These are phyloP conservation scores for Porcisia hertigi DNA, from an alignment of 208 protist species.

Conservation along the genomic window DNA sequence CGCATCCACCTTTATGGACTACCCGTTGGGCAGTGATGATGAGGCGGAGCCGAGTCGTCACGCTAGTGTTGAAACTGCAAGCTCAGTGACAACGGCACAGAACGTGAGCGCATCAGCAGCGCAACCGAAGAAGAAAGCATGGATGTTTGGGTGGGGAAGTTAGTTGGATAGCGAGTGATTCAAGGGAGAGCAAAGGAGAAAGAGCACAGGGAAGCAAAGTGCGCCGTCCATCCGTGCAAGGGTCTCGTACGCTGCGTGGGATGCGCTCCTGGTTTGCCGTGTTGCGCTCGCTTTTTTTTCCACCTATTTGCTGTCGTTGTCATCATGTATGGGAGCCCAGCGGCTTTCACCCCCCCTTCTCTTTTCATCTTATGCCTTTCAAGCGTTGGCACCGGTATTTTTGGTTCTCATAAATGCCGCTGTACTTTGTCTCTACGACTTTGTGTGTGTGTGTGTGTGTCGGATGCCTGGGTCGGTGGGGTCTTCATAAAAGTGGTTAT, in stretches of 20 bases:
- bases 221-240: background rate
- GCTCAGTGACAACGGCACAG: slow-evolving; percentile 7
- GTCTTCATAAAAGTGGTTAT: background rate
- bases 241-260: background rate
- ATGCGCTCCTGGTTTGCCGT: no score
- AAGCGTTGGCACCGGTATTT: background rate
- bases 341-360: no score
- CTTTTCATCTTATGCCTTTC: no score
- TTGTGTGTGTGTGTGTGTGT: background rate
- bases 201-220: background rate
- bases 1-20: slow-evolving; percentile 78
- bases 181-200: background rate
- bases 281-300: no score
- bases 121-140: slow-evolving; percentile 19
- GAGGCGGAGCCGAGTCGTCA: background rate
- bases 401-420: background rate
- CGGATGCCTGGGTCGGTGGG: background rate
- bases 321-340: background rate
- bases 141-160: slow-evolving; percentile 28
- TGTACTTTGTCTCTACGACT: background rate
- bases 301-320: no score
- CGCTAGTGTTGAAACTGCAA: slow-evolving; percentile 1
- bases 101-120: background rate
- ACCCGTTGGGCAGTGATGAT: slow-evolving; percentile 25
- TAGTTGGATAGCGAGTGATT: background rate